A percentile compares a stretch with the other conserved stretches of the same genome.
Conservation (phyloP, 805 yeast species). For the Metschnikowia baotianmanensis region DNA sequence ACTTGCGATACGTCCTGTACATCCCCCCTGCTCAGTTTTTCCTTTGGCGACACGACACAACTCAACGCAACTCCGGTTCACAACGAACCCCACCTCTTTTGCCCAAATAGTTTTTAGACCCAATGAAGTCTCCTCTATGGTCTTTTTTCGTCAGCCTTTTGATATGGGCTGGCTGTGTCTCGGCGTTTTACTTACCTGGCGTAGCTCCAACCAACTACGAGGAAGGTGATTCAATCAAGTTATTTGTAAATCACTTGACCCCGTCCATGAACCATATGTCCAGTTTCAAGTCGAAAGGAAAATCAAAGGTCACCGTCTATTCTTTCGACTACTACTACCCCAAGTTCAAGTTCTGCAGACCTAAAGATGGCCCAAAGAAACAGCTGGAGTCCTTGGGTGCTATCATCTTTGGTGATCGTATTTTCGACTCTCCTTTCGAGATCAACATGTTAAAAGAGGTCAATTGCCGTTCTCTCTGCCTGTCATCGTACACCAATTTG, state of each 20-base stretch:
- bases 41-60: no score
- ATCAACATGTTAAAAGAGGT: constrained; percentile 73
- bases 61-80: constrained; percentile 2
- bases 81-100: background rate
- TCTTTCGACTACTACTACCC: constrained; percentile 83
- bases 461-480: constrained; percentile 68
- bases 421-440: constrained; percentile 87
- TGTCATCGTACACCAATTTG: constrained; percentile 52
- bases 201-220: constrained; percentile 91
- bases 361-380: constrained; percentile 60
- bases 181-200: constrained; percentile 89
- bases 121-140: constrained; percentile 18
- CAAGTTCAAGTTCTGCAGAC: constrained; percentile 80
- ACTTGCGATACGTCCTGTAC: constrained; percentile 1
- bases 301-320: constrained; percentile 56
- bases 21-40: constrained; percentile 1
- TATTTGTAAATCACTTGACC: constrained; percentile 86
- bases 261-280: constrained; percentile 56
- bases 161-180: constrained; percentile 19
- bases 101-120: background rate
- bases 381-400: constrained; percentile 92
- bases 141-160: constrained; percentile 17
- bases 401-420: constrained; percentile 91
- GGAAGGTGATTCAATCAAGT: constrained; percentile 67
- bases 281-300: constrained; percentile 26